A percentile compares a stretch with the other conserved stretches of the same genome.
phyloP scores from a whole-genome alignment of 78 protist genomes.

The Speleostelium caveatum region DNA sequence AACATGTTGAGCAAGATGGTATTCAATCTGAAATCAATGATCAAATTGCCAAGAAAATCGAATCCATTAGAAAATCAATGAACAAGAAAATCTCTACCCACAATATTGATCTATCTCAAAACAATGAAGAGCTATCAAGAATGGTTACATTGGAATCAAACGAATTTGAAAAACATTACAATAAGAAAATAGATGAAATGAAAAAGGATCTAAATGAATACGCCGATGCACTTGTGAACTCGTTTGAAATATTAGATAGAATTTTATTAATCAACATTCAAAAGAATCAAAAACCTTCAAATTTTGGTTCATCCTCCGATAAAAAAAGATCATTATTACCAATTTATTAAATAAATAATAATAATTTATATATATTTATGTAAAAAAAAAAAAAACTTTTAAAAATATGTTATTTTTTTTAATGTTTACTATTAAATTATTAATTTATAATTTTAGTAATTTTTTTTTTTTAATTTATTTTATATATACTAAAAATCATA shows the following conservation, averaged over 20 bases:
- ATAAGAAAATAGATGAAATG: slow-evolving; percentile 46
- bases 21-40: background rate
- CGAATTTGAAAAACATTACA: slow-evolving; percentile 38
- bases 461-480: too few species aligned
- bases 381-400: too few species aligned
- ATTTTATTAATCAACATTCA: background rate
- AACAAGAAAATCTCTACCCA: background rate
- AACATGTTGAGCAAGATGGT: background rate
- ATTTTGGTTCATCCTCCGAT: too few species aligned
- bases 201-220: slow-evolving; percentile 54
- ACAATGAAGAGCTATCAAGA: slow-evolving; percentile 31
- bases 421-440: too few species aligned
- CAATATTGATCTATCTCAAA: slow-evolving; percentile 3
- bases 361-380: too few species aligned
- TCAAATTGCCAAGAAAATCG: slow-evolving; percentile 1
- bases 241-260: slow-evolving; percentile 27
- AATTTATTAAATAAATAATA: too few species aligned
- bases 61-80: slow-evolving; percentile 1
- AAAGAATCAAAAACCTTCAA: background rate
- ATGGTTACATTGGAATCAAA: slow-evolving; percentile 43
- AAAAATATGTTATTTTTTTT: background rate
- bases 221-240: background rate
- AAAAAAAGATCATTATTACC: background rate
- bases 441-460: too few species aligned
- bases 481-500: too few species aligned